Conservation (phyloP, 139 green algal genomes). For the Coelastrella sp. region DNA sequence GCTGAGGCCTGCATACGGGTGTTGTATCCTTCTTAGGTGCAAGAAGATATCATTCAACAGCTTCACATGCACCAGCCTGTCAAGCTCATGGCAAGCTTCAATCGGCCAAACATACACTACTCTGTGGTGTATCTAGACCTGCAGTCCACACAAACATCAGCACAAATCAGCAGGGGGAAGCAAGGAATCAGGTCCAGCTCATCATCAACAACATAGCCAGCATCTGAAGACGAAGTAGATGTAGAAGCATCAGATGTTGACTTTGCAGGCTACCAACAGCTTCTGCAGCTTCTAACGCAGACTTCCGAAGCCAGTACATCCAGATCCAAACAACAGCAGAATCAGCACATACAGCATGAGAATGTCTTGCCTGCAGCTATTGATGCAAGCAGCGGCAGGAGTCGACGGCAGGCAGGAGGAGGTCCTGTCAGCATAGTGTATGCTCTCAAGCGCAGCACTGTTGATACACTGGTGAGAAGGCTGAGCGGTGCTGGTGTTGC, state of each 20-base stretch:
- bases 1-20: neutral
- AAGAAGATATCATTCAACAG: constrained; percentile 65
- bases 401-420: too few species aligned
- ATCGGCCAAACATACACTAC: constrained; percentile 76
- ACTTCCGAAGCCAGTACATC: neutral
- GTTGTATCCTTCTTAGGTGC: constrained; percentile 55
- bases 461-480: constrained; percentile 28
- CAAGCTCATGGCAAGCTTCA: constrained; percentile 61
- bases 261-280: neutral
- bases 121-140: constrained; percentile 44
- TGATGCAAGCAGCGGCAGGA: too few species aligned
- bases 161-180: neutral
- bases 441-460: constrained; percentile 39
- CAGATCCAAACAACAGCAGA: neutral
- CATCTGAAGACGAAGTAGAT: too few species aligned
- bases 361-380: too few species aligned
- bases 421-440: constrained; percentile 43
- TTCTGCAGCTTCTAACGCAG: constrained; percentile 21
- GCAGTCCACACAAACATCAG: neutral
- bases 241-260: neutral
- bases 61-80: constrained; percentile 53
- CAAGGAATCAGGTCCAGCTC: neutral
- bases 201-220: neutral
- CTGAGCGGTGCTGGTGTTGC: constrained; percentile 7
- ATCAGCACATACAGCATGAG: constrained; percentile 24